Evolutionary conservation across 257 asterid genomes (phyloP).

Genomic region (Fraxinus pennsylvanica): DNA sequence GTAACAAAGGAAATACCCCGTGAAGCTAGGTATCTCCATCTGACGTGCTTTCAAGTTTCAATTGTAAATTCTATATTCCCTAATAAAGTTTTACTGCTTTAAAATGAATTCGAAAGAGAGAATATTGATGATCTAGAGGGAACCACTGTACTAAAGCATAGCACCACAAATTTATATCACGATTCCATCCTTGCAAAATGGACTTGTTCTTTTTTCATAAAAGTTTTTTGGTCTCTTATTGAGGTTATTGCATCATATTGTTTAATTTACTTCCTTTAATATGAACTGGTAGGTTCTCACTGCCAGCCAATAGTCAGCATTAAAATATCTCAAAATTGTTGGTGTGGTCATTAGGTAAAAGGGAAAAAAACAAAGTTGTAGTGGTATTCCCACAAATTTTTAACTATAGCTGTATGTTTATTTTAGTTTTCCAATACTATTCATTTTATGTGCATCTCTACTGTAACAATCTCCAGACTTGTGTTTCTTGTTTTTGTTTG

Average conservation of each 20-base stretch:
- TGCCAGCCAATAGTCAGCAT: constrained; percentile 9
- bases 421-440: constrained; percentile 19
- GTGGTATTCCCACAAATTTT: background rate
- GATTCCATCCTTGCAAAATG: constrained; percentile 10
- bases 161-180: background rate
- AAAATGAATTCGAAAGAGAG: background rate
- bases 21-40: background rate
- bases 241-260: background rate
- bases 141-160: constrained; percentile 1
- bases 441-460: background rate
- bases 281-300: constrained; percentile 12
- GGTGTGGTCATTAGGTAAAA: background rate
- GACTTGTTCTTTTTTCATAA: background rate
- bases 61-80: background rate
- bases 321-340: background rate
- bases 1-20: background rate
- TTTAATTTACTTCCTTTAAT: background rate
- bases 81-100: background rate
- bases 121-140: background rate
- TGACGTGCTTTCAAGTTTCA: too few species aligned
- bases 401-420: background rate
- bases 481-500: constrained; percentile 12
- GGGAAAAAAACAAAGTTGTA: background rate
- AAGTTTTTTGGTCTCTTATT: background rate
- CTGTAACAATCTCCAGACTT: background rate